These are phyloP conservation scores for Lasiodiplodia sp. DNA, from an alignment of 2,329 filamentous ascomycete genomes.

Conservation along the genomic window DNA sequence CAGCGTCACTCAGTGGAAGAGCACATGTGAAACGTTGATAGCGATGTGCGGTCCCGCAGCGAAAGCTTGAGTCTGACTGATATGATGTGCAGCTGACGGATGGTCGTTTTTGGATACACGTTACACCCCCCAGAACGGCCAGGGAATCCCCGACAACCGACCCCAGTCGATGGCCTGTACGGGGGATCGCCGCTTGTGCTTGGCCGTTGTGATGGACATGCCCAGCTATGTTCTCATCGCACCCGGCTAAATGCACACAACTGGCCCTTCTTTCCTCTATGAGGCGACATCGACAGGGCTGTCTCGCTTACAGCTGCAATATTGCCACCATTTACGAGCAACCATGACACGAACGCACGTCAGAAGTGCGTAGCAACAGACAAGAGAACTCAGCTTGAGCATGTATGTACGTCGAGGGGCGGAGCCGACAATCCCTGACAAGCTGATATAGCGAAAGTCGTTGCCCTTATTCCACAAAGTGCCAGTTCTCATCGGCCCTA, in stretches of 20 bases:
- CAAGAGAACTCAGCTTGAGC: too few relatives aligned
- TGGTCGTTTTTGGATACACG: neutral
- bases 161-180: neutral
- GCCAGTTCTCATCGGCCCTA: neutral
- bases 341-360: too few relatives aligned
- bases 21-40: neutral
- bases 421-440: neutral
- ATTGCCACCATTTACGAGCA: neutral
- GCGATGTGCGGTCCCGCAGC: neutral
- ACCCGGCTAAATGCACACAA: neutral
- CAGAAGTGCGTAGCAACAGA: too few relatives aligned
- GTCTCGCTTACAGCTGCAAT: too few relatives aligned
- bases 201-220: neutral
- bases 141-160: neutral
- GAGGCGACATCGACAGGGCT: neutral
- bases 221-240: neutral
- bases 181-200: neutral
- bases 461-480: neutral
- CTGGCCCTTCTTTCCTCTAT: neutral
- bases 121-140: neutral
- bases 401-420: neutral
- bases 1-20: too few relatives aligned
- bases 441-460: neutral
- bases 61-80: neutral
- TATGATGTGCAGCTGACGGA: neutral